Evolutionary conservation across 2,329 filamentous ascomycete species (phyloP).

Genomic region (Botrytis fragariae): DNA sequence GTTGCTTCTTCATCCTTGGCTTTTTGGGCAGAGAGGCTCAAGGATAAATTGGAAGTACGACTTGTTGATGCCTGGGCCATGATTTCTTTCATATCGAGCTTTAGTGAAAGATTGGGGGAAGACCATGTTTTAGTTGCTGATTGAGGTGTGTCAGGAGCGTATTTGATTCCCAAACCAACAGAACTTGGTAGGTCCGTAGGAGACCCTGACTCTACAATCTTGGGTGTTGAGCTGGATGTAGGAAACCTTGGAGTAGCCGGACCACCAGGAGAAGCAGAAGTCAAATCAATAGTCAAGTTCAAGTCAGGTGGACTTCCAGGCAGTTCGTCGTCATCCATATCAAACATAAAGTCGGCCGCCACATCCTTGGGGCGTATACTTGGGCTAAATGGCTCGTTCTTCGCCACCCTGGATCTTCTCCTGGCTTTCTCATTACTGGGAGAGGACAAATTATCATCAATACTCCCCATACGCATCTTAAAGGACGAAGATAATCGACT

Average conservation of each 20-base stretch:
- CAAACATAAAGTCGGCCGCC: conserved; percentile 78
- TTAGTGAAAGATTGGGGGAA: conserved; percentile 34
- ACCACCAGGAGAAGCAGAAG: neutral
- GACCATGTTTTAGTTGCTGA: conserved; percentile 35
- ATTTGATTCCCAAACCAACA: conserved; percentile 8
- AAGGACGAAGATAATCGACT: conserved; percentile 58
- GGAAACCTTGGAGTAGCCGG: conserved; percentile 10
- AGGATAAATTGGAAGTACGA: conserved; percentile 51
- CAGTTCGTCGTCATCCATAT: conserved; percentile 71
- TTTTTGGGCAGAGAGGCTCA: conserved; percentile 52
- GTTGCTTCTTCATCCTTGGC: conserved; percentile 35
- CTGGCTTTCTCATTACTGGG: conserved; percentile 43
- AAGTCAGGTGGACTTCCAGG: conserved; percentile 13
- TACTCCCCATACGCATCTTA: conserved; percentile 57
- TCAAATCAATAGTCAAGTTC: conserved; percentile 16
- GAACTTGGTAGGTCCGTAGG: conserved; percentile 8
- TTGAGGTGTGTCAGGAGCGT: conserved; percentile 10
- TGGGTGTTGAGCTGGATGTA: conserved; percentile 14
- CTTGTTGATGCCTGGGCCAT: conserved; percentile 64
- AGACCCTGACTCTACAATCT: conserved; percentile 15
- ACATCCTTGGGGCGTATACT: conserved; percentile 66
- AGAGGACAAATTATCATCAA: conserved; percentile 57
- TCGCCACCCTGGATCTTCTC: conserved; percentile 46
- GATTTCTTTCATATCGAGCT: conserved; percentile 70
- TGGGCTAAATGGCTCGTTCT: conserved; percentile 63